Conservation (phyloP, 495 filamentous ascomycete genomes). For the Aspergillus baeticus region DNA sequence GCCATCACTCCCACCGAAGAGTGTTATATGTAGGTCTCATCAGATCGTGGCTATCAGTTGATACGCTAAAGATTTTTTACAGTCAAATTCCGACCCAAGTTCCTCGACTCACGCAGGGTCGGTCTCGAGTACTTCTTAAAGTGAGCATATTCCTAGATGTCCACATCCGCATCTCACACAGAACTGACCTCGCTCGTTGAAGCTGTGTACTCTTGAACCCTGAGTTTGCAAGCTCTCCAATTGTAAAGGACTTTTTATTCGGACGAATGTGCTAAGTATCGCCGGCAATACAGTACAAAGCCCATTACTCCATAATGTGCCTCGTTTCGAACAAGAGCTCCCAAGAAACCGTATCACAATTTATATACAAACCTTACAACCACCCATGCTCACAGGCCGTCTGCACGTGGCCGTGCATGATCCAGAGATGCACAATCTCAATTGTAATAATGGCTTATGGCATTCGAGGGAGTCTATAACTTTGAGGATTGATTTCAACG, state of each 20-base stretch:
- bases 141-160: constrained; percentile 45
- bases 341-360: no score
- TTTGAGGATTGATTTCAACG: no score
- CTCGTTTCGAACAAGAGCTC: no score
- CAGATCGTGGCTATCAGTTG: not conserved
- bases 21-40: constrained; percentile 58
- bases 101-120: constrained; percentile 62
- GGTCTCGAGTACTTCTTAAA: constrained; percentile 73
- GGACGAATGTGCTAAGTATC: constrained; percentile 31
- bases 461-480: no score
- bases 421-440: no score
- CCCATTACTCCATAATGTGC: no score
- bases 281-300: no score
- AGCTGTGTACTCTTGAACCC: constrained; percentile 69
- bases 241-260: constrained; percentile 73
- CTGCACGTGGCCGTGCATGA: no score
- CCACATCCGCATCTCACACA: not conserved
- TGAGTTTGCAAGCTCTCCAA: constrained; percentile 64
- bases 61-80: constrained; percentile 15
- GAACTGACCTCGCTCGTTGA: constrained; percentile 4
- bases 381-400: no score
- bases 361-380: no score
- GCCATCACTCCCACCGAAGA: constrained; percentile 68
- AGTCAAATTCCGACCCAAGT: constrained; percentile 67
- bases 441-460: no score